Percentiles rank a stretch among this genome's conserved stretches.
Evolutionary conservation across 2,329 filamentous ascomycete genomes (phyloP).

Genomic region (Beauveria varroae): DNA sequence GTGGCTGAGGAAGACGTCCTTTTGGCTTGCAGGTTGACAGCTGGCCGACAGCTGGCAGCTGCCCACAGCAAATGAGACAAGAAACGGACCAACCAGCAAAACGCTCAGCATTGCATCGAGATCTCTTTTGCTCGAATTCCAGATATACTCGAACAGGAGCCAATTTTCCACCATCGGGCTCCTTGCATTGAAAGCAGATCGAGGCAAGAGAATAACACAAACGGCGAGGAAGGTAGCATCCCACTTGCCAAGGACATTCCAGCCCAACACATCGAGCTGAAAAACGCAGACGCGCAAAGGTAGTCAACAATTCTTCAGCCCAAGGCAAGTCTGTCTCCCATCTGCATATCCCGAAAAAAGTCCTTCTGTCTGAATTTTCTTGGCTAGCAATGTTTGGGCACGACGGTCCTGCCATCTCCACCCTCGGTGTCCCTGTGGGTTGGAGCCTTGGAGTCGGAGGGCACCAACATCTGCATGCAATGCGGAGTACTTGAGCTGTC

Average conservation of each 20-base stretch:
- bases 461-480: conserved; percentile 7
- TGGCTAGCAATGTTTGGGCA: neutral
- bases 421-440: neutral
- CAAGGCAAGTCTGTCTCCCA: neutral
- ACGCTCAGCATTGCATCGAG: neutral
- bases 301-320: neutral
- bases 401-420: neutral
- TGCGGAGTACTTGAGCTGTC: neutral
- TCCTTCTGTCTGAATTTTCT: neutral
- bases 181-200: neutral
- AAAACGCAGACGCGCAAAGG: neutral
- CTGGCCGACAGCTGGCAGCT: conserved; percentile 3
- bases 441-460: neutral
- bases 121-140: neutral
- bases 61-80: neutral
- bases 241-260: neutral
- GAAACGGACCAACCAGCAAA: neutral
- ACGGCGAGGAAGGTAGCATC: neutral
- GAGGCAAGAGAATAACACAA: neutral
- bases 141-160: neutral
- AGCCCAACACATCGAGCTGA: neutral
- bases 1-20: neutral
- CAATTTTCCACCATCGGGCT: neutral
- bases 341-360: neutral
- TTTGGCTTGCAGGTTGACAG: neutral